Conservation (phyloP, 345 rosid genomes). For the Gossypium ekmanianum region DNA sequence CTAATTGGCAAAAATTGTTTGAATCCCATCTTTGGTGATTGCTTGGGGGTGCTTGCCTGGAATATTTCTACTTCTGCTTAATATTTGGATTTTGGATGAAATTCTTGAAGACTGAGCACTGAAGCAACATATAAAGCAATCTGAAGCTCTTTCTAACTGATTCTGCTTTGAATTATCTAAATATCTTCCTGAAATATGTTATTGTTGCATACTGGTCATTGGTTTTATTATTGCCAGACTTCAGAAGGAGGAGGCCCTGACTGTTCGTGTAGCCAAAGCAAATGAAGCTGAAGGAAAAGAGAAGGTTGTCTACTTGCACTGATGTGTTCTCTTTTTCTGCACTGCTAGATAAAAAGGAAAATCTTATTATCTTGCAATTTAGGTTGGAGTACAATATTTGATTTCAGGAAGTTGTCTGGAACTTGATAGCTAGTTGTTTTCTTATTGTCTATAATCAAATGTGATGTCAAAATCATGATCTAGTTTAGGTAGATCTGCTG, state of each 20-base stretch:
- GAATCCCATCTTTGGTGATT: neutral
- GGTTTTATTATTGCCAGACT: conserved; percentile 12
- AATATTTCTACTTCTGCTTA: neutral
- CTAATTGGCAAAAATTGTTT: neutral
- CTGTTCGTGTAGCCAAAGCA: conserved; percentile 78
- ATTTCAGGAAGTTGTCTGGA: conserved; percentile 10
- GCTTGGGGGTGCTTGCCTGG: conserved; percentile 6
- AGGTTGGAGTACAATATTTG: neutral
- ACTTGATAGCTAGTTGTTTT: neutral
- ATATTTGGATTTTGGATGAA: conserved; percentile 4
- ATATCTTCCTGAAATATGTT: neutral
- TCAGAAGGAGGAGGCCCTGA: conserved; percentile 78
- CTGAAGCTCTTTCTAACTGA: conserved; percentile 6
- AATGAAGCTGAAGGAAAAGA: conserved; percentile 70
- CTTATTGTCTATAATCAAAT: neutral
- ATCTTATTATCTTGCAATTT: neutral
- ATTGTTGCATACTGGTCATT: neutral
- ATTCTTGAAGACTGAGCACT: neutral
- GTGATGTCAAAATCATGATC: neutral
- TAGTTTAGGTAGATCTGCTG: neutral
- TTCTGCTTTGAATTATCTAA: neutral
- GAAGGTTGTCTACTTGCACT: conserved; percentile 7
- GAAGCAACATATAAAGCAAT: neutral
- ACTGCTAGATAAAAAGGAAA: neutral
- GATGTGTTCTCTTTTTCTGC: neutral